These are phyloP conservation scores for Pelargonium cotyledonis DNA, from an alignment of 441 rosid genomes.

Conservation along the genomic window DNA sequence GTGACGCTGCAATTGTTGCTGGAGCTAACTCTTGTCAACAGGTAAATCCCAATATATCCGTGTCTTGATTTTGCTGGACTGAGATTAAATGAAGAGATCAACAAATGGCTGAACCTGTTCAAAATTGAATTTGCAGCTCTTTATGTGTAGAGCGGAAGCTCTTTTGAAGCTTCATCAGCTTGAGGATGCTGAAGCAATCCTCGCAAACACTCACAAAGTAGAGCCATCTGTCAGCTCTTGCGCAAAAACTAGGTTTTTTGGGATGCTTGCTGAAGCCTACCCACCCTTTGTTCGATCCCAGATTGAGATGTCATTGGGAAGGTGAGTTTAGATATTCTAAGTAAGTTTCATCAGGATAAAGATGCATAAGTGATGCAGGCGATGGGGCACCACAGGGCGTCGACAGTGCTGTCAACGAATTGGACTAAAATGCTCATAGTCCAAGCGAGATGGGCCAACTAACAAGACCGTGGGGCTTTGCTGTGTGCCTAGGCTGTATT, in stretches of 20 bases:
- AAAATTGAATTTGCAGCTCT: conserved; percentile 35
- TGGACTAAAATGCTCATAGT: too few species aligned
- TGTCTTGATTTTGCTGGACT: too few species aligned
- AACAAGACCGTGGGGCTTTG: too few species aligned
- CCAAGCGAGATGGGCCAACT: too few species aligned
- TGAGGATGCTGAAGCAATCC: conserved; percentile 42
- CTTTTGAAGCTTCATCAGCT: conserved; percentile 46
- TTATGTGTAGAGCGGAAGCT: conserved; percentile 61
- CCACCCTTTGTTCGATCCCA: conserved; percentile 51
- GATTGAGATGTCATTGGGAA: conserved; percentile 62
- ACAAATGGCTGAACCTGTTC: neutral
- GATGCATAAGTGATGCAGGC: neutral
- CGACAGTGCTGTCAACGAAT: too few species aligned
- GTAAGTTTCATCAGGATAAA: conserved; percentile 8
- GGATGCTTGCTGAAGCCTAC: conserved; percentile 45
- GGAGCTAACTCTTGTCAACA: conserved; percentile 80
- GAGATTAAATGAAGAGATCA: too few species aligned
- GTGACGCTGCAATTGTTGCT: conserved; percentile 63
- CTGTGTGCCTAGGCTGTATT: too few species aligned
- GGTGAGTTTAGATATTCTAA: conserved; percentile 37
- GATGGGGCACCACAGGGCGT: too few species aligned
- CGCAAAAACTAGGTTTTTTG: conserved; percentile 32
- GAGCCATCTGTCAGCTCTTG: conserved; percentile 25
- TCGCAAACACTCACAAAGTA: conserved; percentile 28
- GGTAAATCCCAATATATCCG: conserved; percentile 29